Conservation (phyloP, 768 basidiomycete genomes). For the Tricholoma matsutake region DNA sequence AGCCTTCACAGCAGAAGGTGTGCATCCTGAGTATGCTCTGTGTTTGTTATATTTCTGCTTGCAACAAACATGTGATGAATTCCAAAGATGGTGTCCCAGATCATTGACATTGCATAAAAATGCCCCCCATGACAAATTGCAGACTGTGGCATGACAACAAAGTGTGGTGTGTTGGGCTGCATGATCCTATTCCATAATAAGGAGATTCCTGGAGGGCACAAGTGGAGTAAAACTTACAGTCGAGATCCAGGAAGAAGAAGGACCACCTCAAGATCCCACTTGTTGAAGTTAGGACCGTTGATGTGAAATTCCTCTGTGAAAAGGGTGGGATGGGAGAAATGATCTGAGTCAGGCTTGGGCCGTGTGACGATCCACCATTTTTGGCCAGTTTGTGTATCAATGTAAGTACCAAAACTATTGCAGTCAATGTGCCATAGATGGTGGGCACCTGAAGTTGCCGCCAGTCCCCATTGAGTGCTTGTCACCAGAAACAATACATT, state of each 20-base stretch:
- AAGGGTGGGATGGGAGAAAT: neutral
- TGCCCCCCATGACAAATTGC: too few relatives aligned
- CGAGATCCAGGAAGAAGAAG: neutral
- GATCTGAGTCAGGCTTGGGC: neutral
- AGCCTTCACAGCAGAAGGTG: neutral
- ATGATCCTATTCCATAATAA: neutral
- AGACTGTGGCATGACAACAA: neutral
- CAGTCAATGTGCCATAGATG: neutral
- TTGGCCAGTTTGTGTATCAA: neutral
- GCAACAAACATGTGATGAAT: neutral
- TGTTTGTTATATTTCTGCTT: neutral
- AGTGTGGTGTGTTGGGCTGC: neutral
- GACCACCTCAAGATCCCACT: neutral
- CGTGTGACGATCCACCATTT: neutral
- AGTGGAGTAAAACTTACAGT: neutral
- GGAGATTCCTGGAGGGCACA: neutral
- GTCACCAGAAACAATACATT: too few relatives aligned
- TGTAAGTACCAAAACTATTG: neutral
- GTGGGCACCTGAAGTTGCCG: too few relatives aligned
- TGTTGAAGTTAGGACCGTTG: neutral
- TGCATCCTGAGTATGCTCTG: neutral
- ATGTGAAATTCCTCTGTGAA: neutral
- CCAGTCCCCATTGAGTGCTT: too few relatives aligned
- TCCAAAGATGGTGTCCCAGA: neutral
- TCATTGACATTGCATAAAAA: slow-evolving; percentile 1